A percentile compares a stretch with the other conserved stretches of the same genome.
phyloP scores from a whole-genome alignment of 2,329 filamentous ascomycete genomes.

The Harringtonia lauricola region DNA sequence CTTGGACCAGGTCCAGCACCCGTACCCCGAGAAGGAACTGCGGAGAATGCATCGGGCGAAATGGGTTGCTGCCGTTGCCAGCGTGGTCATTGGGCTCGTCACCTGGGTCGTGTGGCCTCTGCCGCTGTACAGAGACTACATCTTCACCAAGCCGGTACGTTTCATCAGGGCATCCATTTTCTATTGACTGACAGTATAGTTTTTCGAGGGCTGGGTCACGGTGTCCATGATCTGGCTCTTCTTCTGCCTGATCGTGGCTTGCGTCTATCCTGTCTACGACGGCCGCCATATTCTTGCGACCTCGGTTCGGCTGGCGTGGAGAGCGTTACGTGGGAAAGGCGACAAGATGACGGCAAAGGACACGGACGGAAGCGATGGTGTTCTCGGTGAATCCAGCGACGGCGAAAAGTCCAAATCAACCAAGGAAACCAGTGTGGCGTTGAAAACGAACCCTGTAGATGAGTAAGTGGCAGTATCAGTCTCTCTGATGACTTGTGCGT shows the following conservation, averaged over 20 bases:
- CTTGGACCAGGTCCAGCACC: slow-evolving; percentile 1
- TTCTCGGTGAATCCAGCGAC: too few relatives aligned
- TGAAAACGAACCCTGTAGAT: too few relatives aligned
- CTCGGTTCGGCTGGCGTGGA: background rate
- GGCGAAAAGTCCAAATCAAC: too few relatives aligned
- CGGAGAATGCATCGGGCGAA: slow-evolving; percentile 1
- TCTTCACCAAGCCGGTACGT: slow-evolving; percentile 1
- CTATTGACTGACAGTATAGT: too few relatives aligned
- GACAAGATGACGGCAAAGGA: too few relatives aligned
- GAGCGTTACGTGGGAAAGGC: background rate
- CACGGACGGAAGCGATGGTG: too few relatives aligned
- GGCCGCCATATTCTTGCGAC: background rate
- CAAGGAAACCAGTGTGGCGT: too few relatives aligned
- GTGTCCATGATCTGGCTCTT: background rate
- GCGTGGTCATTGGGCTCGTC: background rate
- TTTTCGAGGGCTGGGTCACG: slow-evolving; percentile 1
- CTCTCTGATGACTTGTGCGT: too few relatives aligned
- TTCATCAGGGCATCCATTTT: too few relatives aligned
- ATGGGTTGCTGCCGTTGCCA: background rate
- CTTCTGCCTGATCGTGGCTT: background rate
- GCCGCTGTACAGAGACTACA: background rate
- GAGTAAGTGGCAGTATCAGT: too few relatives aligned
- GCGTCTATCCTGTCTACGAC: background rate
- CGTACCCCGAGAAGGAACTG: background rate
- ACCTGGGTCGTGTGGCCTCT: slow-evolving; percentile 2